phyloP scores from a whole-genome alignment of 164 flowering plant genomes.

The Chimonanthus salicifolius region DNA sequence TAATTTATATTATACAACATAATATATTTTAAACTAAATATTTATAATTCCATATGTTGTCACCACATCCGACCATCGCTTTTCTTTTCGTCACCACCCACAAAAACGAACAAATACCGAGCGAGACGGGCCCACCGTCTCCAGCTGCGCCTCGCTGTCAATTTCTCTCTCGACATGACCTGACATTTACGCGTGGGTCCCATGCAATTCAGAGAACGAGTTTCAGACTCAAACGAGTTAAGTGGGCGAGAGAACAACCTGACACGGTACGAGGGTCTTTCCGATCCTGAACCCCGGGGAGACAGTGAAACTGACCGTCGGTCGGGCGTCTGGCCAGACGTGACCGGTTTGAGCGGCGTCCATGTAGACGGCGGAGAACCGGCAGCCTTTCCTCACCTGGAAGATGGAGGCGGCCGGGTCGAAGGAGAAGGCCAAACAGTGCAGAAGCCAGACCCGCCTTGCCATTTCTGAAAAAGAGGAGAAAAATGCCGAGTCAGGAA shows the following conservation, averaged over 20 bases:
- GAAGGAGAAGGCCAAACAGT: conserved; percentile 53
- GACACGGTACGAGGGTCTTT: conserved; percentile 54
- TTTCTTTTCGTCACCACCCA: too few relatives aligned
- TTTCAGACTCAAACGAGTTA: too few relatives aligned
- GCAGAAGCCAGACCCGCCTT: conserved; percentile 61
- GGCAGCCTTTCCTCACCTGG: conserved; percentile 37
- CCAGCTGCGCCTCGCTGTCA: background rate
- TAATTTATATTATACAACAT: too few relatives aligned
- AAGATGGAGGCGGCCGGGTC: conserved; percentile 46
- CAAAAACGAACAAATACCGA: too few relatives aligned
- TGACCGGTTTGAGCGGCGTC: conserved; percentile 34
- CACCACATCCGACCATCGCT: too few relatives aligned
- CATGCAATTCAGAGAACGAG: background rate
- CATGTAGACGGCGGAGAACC: conserved; percentile 87
- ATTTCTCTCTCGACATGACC: background rate
- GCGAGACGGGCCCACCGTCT: background rate
- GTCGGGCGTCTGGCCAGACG: conserved; percentile 7
- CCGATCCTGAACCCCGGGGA: conserved; percentile 82
- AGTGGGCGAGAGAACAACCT: conserved; percentile 43
- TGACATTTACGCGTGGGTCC: background rate
- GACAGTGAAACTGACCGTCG: conserved; percentile 61
- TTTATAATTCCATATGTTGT: too few relatives aligned
- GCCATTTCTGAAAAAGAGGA: conserved; percentile 62
- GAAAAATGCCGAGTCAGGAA: conserved; percentile 62
- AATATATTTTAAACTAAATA: too few relatives aligned